Evolutionary conservation across 2,329 filamentous ascomycete species (phyloP), one percentile per base, ranked within the genome.

Genomic region (Pleurostoma richardsiae): DNA sequence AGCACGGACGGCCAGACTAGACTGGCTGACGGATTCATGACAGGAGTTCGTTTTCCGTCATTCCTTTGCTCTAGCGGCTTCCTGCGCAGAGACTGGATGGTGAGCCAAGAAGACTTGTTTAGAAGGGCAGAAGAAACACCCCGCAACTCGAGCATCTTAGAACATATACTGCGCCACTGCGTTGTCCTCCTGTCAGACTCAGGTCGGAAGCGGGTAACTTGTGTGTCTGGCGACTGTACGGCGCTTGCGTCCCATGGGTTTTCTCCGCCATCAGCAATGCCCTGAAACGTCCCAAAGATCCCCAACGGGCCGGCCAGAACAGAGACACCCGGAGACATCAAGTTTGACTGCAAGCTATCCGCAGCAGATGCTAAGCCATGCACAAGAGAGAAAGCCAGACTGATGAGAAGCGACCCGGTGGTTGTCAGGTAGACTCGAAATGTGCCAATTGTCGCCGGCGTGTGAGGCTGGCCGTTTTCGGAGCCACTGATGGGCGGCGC

Each of bases 271-370:
- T 66, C 57, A 8, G 65, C 51, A 33, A 66, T 54, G 6, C 64
- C 62, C 39, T 69, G 67, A 28, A 71, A 66, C 5, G 66, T 67
- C 7, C 69, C 72, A 52, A 75, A 70, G 27, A 70, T 60, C 10
- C 79, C 79, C 43, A 81, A 71, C 0, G 79, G 79, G 2, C 79
- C 79, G 5, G 76, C 72, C 26, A 82, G 59, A 26, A 82, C 69
- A 3, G 71, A 67, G 11, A 70, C 63, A 19, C 71, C 70, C 0
- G 71, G 56, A 6, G 68, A 63, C 4, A 68, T 65, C 4, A 71
- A 53, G 39, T 65, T 68, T 10, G 67, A 59, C 10, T 65, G 63
- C 30, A 70, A 50, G 5, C 61, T 60, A 49, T 79, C 72, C 11
- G 74, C 71, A 26, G 75, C 63, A 2, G 68, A 69, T 10, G 71